A percentile compares a stretch with the other conserved stretches of the same genome.
phyloP scores from a whole-genome alignment of 2,329 filamentous ascomycete species.

The Aspergillus brunneoviolaceus region DNA sequence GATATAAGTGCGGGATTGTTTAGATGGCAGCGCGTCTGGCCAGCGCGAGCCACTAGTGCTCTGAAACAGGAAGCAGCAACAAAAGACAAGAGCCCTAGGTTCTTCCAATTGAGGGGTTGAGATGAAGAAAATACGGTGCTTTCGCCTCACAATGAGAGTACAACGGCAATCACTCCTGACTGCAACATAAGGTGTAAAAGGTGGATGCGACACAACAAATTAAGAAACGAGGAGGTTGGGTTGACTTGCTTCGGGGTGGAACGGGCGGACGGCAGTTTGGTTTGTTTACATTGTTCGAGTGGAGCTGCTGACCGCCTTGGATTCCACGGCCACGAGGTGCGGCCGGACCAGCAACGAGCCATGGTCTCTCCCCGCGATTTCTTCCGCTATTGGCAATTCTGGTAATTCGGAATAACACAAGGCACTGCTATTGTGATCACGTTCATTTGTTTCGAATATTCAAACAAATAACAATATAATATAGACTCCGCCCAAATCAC shows the following conservation, averaged over 20 bases:
- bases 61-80: constrained; percentile 4
- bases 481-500: background rate
- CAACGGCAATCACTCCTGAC: background rate
- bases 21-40: constrained; percentile 16
- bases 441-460: background rate
- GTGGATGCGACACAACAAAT: constrained; percentile 5
- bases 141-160: background rate
- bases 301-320: constrained; percentile 18
- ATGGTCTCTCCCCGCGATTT: background rate
- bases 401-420: background rate
- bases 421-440: background rate
- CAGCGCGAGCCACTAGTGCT: constrained; percentile 10
- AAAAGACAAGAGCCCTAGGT: background rate
- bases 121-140: background rate
- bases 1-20: constrained; percentile 7
- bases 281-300: constrained; percentile 19
- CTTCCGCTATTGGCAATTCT: background rate
- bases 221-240: constrained; percentile 24
- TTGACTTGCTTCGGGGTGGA: constrained; percentile 13
- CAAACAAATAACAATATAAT: background rate
- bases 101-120: background rate
- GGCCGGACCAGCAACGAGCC: background rate
- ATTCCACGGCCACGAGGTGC: background rate
- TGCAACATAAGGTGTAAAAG: background rate
- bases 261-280: constrained; percentile 7